phyloP scores from a whole-genome alignment of 2,329 filamentous ascomycete genomes.

The Ophiosphaerella korrae region DNA sequence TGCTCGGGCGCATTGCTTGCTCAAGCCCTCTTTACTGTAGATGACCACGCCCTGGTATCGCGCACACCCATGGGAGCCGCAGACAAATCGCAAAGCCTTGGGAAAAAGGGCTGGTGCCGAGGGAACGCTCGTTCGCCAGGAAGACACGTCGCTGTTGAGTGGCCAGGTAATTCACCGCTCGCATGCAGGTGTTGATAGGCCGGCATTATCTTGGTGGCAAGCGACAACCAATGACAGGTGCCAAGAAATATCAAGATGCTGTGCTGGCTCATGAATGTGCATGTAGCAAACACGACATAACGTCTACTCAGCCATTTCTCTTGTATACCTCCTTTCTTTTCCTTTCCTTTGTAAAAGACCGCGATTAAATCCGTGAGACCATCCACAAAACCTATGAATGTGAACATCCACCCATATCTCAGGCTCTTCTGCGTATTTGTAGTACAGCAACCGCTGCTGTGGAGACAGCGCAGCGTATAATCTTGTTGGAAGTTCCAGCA shows the following conservation, averaged over 20 bases:
- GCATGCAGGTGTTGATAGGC: not conserved
- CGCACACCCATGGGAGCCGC: constrained; percentile 16
- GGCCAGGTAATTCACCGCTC: constrained; percentile 20
- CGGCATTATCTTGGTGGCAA: constrained; percentile 1
- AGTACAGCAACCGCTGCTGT: no score
- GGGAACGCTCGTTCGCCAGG: constrained; percentile 24
- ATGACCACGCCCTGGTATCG: constrained; percentile 17
- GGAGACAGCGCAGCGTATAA: no score
- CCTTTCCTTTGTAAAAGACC: no score
- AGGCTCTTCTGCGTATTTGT: no score
- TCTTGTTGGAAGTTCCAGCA: no score
- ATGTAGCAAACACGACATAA: no score
- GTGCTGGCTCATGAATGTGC: no score
- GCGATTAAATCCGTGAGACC: no score
- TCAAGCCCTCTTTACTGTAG: constrained; percentile 30
- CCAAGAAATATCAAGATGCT: constrained; percentile 1
- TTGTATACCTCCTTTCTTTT: no score
- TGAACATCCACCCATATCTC: no score
- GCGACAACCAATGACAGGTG: constrained; percentile 1
- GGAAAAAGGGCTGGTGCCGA: constrained; percentile 9
- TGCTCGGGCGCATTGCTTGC: constrained; percentile 46
- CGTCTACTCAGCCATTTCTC: no score
- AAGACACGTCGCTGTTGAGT: constrained; percentile 17
- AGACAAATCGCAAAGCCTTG: constrained; percentile 10
- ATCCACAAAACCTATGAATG: no score